phyloP scores from a whole-genome alignment of 495 filamentous ascomycete genomes.

The Aspergillus olivimuriae region DNA sequence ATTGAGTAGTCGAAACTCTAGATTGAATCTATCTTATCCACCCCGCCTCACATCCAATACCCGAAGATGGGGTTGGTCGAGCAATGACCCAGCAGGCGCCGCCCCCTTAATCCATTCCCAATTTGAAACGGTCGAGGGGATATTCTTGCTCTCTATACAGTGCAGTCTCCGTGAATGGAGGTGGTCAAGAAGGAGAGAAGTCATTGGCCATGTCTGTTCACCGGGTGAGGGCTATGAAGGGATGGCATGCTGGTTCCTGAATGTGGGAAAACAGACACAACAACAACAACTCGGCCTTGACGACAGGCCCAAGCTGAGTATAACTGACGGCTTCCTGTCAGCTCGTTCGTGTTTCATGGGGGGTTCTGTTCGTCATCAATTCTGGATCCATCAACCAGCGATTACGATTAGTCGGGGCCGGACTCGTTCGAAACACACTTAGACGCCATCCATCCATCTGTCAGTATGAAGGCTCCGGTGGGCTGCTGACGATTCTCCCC shows the following conservation, averaged over 20 bases:
- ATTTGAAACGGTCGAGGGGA: too few relatives aligned
- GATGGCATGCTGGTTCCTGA: too few relatives aligned
- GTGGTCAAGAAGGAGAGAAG: too few relatives aligned
- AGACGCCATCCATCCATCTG: background rate
- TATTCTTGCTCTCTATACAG: too few relatives aligned
- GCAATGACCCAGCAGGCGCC: background rate
- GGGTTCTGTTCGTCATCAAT: background rate
- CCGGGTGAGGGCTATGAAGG: too few relatives aligned
- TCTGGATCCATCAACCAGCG: background rate
- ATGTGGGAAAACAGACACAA: too few relatives aligned
- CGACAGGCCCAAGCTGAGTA: too few relatives aligned
- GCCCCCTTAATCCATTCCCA: too few relatives aligned
- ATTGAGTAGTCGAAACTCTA: background rate
- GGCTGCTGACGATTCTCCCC: background rate
- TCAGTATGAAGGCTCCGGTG: background rate
- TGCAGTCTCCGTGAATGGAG: too few relatives aligned
- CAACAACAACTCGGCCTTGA: too few relatives aligned
- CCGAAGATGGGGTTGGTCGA: background rate
- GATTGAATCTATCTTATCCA: background rate
- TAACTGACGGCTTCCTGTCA: too few relatives aligned
- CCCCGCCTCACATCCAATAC: background rate
- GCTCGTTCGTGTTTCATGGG: background rate
- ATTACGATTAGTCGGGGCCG: background rate
- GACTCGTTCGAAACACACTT: background rate
- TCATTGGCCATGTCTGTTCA: too few relatives aligned